Conservation (phyloP, 2,329 filamentous ascomycete species). For the Fusarium papillatum region DNA sequence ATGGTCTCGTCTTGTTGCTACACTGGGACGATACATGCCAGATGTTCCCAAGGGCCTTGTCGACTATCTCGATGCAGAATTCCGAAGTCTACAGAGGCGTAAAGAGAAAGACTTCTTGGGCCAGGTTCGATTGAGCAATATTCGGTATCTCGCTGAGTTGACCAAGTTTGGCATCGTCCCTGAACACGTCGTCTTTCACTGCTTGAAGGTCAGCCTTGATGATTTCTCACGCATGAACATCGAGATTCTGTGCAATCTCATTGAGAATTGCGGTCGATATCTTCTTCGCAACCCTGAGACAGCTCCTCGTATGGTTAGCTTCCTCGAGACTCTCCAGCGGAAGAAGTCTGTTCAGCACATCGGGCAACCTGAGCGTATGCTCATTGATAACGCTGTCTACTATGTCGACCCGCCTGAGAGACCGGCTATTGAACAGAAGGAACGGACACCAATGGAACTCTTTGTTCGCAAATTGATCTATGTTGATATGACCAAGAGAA, state of each 20-base stretch:
- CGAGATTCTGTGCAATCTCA: slow-evolving; percentile 95
- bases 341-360: slow-evolving; percentile 98
- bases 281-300: slow-evolving; percentile 94
- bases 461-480: slow-evolving; percentile 96
- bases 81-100: slow-evolving; percentile 93
- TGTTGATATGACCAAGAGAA: slow-evolving; percentile 92
- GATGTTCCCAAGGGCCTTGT: slow-evolving; percentile 95
- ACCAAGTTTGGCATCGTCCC: slow-evolving; percentile 99
- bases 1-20: slow-evolving; percentile 94
- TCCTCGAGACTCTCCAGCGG: slow-evolving; percentile 93
- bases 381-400: slow-evolving; percentile 98
- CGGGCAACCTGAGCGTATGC: slow-evolving; percentile 95
- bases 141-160: slow-evolving; percentile 96
- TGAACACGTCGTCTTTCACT: slow-evolving; percentile 99
- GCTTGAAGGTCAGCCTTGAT: slow-evolving; percentile 95
- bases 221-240: slow-evolving; percentile 99
- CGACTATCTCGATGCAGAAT: slow-evolving; percentile 94
- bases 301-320: slow-evolving; percentile 91
- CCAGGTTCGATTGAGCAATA: slow-evolving; percentile 92
- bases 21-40: slow-evolving; percentile 91
- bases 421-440: slow-evolving; percentile 95
- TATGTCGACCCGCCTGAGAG: slow-evolving; percentile 97
- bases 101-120: slow-evolving; percentile 98
- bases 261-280: slow-evolving; percentile 97
- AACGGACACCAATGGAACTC: slow-evolving; percentile 91